Evolutionary conservation across 176 grass and related monocot genomes (phyloP).

Genomic region (Oryza officinalis): DNA sequence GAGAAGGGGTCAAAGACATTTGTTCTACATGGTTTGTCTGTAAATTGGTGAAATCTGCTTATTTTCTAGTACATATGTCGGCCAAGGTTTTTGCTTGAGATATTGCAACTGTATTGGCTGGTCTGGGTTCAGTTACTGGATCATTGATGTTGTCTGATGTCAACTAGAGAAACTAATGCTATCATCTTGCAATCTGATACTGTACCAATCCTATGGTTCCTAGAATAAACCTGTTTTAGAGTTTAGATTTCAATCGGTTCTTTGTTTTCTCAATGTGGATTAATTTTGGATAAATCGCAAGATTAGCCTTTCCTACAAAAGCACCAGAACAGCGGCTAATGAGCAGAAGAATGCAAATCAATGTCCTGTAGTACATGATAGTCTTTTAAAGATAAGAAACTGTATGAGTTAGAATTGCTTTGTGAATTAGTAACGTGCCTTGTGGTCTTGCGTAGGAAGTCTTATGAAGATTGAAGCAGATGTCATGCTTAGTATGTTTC

Average conservation of each 20-base stretch:
- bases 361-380: not conserved
- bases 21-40: not conserved
- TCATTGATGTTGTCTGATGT: not conserved
- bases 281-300: not conserved
- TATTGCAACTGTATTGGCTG: not conserved
- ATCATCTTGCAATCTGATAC: not conserved
- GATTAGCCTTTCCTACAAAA: constrained; percentile 16
- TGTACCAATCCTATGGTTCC: not conserved
- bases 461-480: not conserved
- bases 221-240: not conserved
- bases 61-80: not conserved
- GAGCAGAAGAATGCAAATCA: not conserved
- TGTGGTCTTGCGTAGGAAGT: not conserved
- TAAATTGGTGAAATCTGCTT: not conserved
- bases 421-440: constrained; percentile 15
- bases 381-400: constrained; percentile 1
- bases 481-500: not conserved
- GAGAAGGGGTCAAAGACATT: not conserved
- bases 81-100: not conserved
- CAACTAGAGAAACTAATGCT: not conserved
- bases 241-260: not conserved
- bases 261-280: not conserved
- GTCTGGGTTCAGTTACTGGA: not conserved
- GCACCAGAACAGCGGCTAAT: not conserved
- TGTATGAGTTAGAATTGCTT: constrained; percentile 7